Evolutionary conservation across 352 stramenopile genomes (phyloP).

Genomic region (Globisporangium acanthophoron): DNA sequence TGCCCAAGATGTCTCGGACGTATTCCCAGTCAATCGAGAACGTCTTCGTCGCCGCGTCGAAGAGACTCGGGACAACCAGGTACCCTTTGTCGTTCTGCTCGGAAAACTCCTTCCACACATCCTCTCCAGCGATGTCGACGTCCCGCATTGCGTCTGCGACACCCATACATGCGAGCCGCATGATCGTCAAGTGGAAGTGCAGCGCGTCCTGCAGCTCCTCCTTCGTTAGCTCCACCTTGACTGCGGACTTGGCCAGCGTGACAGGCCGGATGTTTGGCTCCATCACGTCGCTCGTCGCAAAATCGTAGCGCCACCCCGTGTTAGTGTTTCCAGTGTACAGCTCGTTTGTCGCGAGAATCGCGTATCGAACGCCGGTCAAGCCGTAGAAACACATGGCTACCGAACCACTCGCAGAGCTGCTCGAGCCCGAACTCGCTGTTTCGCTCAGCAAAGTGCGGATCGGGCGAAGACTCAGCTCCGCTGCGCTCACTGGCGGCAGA

Average conservation of each 20-base stretch:
- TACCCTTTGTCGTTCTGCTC: conserved; percentile 88
- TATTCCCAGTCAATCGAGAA: conserved; percentile 60
- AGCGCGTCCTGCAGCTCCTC: conserved; percentile 52
- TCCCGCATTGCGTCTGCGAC: conserved; percentile 68
- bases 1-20: conserved; percentile 49
- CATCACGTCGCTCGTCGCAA: conserved; percentile 76
- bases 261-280: conserved; percentile 49
- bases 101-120: conserved; percentile 78
- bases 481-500: conserved; percentile 69
- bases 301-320: conserved; percentile 76
- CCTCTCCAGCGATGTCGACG: conserved; percentile 46
- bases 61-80: conserved; percentile 56
- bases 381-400: conserved; percentile 80
- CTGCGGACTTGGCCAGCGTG: conserved; percentile 45
- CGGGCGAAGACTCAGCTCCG: conserved; percentile 57
- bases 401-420: conserved; percentile 13
- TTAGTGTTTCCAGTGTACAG: conserved; percentile 82
- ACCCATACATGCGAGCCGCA: conserved; percentile 76
- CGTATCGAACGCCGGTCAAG: conserved; percentile 56
- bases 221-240: conserved; percentile 40
- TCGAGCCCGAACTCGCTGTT: not conserved
- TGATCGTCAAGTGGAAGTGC: conserved; percentile 73
- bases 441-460: conserved; percentile 45
- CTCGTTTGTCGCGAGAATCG: conserved; percentile 68
- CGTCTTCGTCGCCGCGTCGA: conserved; percentile 1